Base-by-base conservation (phyloP, 1,139 yeast species). In the Diutina siamensis region DNA sequence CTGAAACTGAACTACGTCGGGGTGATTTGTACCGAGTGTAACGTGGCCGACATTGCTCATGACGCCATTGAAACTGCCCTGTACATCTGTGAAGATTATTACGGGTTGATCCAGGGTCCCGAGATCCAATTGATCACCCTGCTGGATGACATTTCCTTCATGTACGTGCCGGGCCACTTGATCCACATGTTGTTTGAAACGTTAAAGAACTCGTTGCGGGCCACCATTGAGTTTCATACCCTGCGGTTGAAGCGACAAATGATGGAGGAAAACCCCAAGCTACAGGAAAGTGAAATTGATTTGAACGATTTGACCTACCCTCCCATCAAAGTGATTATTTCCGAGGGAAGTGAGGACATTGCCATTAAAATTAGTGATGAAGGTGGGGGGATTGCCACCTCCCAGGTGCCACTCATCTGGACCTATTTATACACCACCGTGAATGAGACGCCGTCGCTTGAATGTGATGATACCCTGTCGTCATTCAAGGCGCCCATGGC, bases 351-450 rank as follows among this genome's bases (percentile, higher is more conserved):
- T 40, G 95, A 87, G 58, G 96, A 88, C 59, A 86, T 88, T 51
- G 88, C 96, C n/a, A 83, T 87, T 54, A 88, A 88, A 61, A 81
- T 87, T 49, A 81, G 92, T 40, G 97, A 87, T 59, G 95, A 87
- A 65, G 97, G 96, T 44, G 97, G 96, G 36, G 96, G 96, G 27
- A 86, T 88, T 50, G 85, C 95, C 3, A 71, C 95, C 50, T 74
- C 87, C 50, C 92, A 85, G 48, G 76, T 85, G 21, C 94, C 95
- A 1, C 70, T 84, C 51, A 85, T 87, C 44, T 87, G 95, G 96
- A 86, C 95, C 0, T 87, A 87, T 59, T 73, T 88, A 61, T 87
- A 87, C 63, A 87, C 96, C 4, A 85, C 96, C 0, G 95, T 89
- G 45, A 77, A 79, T 55, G 76, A 80, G 50, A 77, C 85, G 9